Conservation (phyloP, 345 rosid species). For the Populus deltoides region DNA sequence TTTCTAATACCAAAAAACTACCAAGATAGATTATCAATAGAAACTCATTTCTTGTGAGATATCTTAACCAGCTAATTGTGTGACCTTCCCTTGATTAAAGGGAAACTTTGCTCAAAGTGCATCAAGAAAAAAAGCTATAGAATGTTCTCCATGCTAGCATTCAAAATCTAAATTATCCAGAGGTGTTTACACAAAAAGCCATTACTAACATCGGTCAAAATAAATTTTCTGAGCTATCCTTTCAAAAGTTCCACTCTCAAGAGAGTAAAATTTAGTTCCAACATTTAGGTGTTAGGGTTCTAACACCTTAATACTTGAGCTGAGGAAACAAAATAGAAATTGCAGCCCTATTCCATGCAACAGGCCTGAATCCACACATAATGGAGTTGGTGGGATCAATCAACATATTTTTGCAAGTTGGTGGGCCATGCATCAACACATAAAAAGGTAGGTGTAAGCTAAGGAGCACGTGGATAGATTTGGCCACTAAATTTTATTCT, state of each 20-base stretch:
- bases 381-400: background rate
- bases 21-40: background rate
- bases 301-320: background rate
- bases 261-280: background rate
- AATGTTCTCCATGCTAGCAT: no score
- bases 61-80: background rate
- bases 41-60: no score
- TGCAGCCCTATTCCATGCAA: background rate
- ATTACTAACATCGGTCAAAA: background rate
- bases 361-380: background rate
- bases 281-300: background rate
- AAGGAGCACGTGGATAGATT: background rate
- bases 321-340: background rate
- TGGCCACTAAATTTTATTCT: no score
- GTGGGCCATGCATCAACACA: background rate
- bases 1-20: background rate
- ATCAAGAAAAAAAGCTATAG: no score
- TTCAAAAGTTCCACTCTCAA: background rate
- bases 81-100: background rate
- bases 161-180: no score
- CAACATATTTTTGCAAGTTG: background rate
- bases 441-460: background rate
- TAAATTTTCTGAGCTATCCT: background rate
- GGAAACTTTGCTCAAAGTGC: background rate
- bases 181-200: background rate